Evolutionary conservation across 306 rosid genomes (phyloP), one percentile per base, ranked within the genome.

Genomic region (Hippophae gyantsensis): DNA sequence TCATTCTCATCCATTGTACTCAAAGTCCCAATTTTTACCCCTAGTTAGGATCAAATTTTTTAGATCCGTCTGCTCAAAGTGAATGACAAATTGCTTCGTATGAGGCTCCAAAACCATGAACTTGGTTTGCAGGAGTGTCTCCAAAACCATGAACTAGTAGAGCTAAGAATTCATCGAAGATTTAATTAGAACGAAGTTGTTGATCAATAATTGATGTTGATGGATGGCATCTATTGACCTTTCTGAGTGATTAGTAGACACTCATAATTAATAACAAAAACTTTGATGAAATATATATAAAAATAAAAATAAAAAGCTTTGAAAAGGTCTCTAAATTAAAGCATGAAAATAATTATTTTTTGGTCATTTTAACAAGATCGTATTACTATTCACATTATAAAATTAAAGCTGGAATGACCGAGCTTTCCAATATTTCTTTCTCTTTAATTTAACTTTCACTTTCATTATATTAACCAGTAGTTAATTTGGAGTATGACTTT

Each of bases 341-440:
- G 46, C 52, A 48, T 44, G 62, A 32, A 55, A 59, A 63, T 43
- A 49, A 60, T 56, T 46, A 32, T 53, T 52, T 6, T 63, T 62
- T 56, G 72, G 58, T 50, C 68, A 56, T 54, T 63, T 73, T 63
- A 63, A 48, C 65, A 52, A 70, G 79, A 72, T 70, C 76, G 60
- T 69, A 56, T 62, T 67, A 51, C 46, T 48, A 18, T 18, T 45
- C 46, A 66, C 42, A 42, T 23, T 50, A 40, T 54, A 27, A 55
- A 60, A 27, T n/a, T 18, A 32, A 32, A 32, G 38, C 38, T 32
- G 38, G 4, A 32, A 32, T 4, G 55, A 70, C 76, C 74, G 58
- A 65, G 43, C 76, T 60, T 54, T 12, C 52, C 45, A 6, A 9
- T 54, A 26, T 52, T 8, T n/a, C 40, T 68, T 40, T 46, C 13